Conservation (phyloP, 108 stramenopile genomes). For the Craspedostauros australis region DNA sequence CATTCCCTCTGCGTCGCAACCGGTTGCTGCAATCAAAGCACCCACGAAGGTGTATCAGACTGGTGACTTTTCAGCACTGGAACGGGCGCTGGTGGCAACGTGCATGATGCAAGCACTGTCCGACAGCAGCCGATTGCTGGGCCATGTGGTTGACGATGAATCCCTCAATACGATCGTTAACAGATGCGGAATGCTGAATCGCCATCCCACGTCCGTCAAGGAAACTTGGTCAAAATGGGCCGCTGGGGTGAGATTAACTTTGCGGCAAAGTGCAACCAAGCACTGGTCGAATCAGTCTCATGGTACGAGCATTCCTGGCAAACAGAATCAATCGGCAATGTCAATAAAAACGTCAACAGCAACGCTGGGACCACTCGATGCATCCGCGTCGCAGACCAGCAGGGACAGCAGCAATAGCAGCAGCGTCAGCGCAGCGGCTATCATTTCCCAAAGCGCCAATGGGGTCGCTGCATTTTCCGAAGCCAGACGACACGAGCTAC, state of each 20-base stretch:
- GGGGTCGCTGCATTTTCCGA: constrained; percentile 24
- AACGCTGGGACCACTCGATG: too few relatives aligned
- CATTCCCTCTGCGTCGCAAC: not conserved
- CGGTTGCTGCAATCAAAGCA: not conserved
- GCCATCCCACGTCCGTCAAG: not conserved
- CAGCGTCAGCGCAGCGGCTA: too few relatives aligned
- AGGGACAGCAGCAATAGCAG: too few relatives aligned
- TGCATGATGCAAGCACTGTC: constrained; percentile 12
- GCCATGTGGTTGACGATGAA: not conserved
- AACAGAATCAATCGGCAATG: too few relatives aligned
- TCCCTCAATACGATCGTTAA: constrained; percentile 7
- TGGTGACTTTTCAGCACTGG: too few relatives aligned
- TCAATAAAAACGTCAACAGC: too few relatives aligned
- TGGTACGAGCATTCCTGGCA: too few relatives aligned
- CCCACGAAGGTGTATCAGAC: constrained; percentile 11
- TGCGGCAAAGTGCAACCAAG: constrained; percentile 46
- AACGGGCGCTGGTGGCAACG: constrained; percentile 10
- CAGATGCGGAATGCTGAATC: not conserved
- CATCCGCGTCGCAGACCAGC: too few relatives aligned
- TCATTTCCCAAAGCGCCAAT: constrained; percentile 5
- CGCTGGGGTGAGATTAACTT: constrained; percentile 30
- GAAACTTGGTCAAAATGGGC: constrained; percentile 5
- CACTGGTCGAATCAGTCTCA: too few relatives aligned
- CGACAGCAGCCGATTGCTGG: constrained; percentile 4
- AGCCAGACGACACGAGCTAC: constrained; percentile 42